Base-by-base conservation (phyloP, 192 early-diverging fungal genomes). In the Backusella parvicylindrica region DNA sequence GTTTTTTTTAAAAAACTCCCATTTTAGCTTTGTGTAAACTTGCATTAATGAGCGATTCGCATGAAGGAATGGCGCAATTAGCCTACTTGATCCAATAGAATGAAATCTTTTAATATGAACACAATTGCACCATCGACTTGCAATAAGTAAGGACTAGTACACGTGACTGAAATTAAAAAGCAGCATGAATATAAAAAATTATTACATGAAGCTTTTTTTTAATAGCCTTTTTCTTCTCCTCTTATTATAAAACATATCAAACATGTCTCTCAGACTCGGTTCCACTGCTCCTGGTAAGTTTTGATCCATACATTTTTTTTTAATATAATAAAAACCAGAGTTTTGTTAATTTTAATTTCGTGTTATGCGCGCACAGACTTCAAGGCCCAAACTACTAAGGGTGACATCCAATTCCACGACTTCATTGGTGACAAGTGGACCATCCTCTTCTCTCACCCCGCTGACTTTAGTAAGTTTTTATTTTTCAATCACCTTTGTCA, bases 391-490 rank as follows among this genome's bases (percentile, higher is more conserved):
- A 96, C 98, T 70, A 99, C 98, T 18, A 75, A 92, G 75, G 98
- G 98, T 73, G 73, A 76, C n/a, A 92, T 99, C 86, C 84, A 93
- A 75, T 97, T 99, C 87, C 95, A 99, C 80, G 86, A 92, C 16
- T 96, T 88, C 65, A 94, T 97, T 65, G 88, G 89, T 68, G 87
- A 89, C 78, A 88, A 88, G 13, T 99, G 98, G 98, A 93, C 88
- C 43, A 87, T 99, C 40, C 91, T 99, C n/a, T 99, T 99, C 84
- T 99, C 97, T 32, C 97, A 99, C 81, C 97, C 98, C 15, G 98
- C 95, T 70, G 95, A 97, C 87, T 98, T 97, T 69, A 97, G 90
- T 86, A 82, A 82, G 79, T 84, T 65, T 49, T n/a, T 33, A 23
- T 12, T 40, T 31, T 23, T 15, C 28, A 16, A n/a, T 47, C 4